Evolutionary conservation across 331 rosid genomes (phyloP), one percentile per base, ranked within the genome.

Genomic region (Erythrophleum ivorense): DNA sequence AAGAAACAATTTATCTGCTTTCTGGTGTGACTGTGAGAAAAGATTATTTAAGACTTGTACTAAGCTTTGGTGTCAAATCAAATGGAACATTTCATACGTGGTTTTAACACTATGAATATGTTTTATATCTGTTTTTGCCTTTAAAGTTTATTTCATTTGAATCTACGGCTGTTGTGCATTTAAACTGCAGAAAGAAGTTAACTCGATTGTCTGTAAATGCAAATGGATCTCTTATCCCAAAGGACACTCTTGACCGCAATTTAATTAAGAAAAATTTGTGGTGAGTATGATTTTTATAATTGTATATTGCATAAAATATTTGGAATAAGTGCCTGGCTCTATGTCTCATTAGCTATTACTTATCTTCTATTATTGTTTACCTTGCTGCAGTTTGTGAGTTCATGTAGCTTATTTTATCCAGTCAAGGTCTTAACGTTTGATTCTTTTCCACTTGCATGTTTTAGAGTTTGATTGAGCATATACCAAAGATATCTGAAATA

Each of bases 141-240:
- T 77, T 67, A 33, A 50, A 71, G 36, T 49, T 64, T 68, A 10
- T 73, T 45, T 66, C 15, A 55, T 13, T 79, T 77, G 62, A 87
- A 34, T 58, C 65, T 53, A 43, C 43, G 53, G 46, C 53, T 62
- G 76, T 77, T 73, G 69, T 76, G 58, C 41, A 34, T 80, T 85
- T 73, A 38, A 73, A 83, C 75, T 89, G 85, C 96, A 95, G 98
- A 83, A 90, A 95, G 89, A 95, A 93, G 89, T 85, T 90, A 85
- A 86, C 92, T 2, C 91, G 92, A 71, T 81, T 95, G 76, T 91
- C 94, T 36, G 96, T 93, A 71, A 89, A 87, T 91, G 98, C 98
- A 57, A 90, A 89, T 69, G 98, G 96, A 64, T 87, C 97, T 52
- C 78, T 89, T 73, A 71, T 86, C 65, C 88, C 95, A 31, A 95